Base-by-base conservation (phyloP, 352 stramenopile genomes). In the Pythium monospermum region DNA sequence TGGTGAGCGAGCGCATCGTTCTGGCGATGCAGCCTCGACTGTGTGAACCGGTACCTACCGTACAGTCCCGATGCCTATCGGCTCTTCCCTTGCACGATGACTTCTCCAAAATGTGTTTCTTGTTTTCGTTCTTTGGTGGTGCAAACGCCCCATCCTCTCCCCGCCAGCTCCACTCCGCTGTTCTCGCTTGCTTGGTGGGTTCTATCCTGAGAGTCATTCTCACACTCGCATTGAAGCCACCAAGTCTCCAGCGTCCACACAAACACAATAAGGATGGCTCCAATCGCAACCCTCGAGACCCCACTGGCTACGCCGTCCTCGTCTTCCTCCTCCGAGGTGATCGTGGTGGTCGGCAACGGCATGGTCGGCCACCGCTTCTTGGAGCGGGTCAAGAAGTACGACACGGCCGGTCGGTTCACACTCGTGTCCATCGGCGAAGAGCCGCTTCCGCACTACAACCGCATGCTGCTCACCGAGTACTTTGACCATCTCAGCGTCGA, bases 381-480 rank as follows among this genome's bases (percentile, higher is more conserved):
- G 61, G 87, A 96, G 59, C 86, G 62, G 7, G 46, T 79, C 26
- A 68, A 59, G 43, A 70, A 85, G 31, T 73, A 91, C 52, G 81
- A 93, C 59, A 60, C 52, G 0, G 45, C 55, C 26, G 68, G 76
- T 23, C 68, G 76, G 47, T 91, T 73, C 46, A 71, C 78, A 47
- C 76, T 97, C 44, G 71, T 91, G 37, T 94, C 88, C 2, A 96
- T 97, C 65, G 95, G 91, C 48, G 91, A 97, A 57, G 91, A 97
- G 64, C 84, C 76, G 23, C 67, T 85, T 21, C 71, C 87, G 42
- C 88, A 93, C 49, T 97, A 97, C 71, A 96, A 97, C 67, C 85
- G 91, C 36, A 94, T 97, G 68, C 78, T 88, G 51, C 73, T 97
- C 3, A 96, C 83, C 49, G 86, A 87, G 37, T 97, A 95, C 73